Base-by-base conservation (phyloP, 805 yeast genomes). In the Suhomyces sp. region DNA sequence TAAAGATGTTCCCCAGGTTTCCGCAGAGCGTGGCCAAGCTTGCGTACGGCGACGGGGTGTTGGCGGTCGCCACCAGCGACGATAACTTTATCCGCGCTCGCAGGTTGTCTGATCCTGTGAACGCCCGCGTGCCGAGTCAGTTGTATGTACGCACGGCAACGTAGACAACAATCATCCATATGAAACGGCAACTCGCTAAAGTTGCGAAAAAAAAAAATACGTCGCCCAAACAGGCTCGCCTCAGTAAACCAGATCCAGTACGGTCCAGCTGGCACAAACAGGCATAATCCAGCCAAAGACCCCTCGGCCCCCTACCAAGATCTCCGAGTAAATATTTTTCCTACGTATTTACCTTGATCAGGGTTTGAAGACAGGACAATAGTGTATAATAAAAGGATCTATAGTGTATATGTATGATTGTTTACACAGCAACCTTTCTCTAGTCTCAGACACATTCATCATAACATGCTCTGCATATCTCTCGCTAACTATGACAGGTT, bases 51-150 rank as follows among this genome's bases (percentile, higher is more conserved):
- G 56, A 57, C 22, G 59, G 61, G 33, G 27, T 66, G 29, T 53
- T 76, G 40, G 77, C 73, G 2, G 67, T 73, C 4, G 80, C 71
- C 1, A 66, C 75, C 24, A 72, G 80, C 57, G 81, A 77, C 54
- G 81, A 78, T 52, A 62, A 68, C 23, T 78, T 62, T 59, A 74
- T 71, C 53, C 71, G 65, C 60, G 55, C 61, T 2, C 31, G 60
- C 22, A 48, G 59, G 26, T 48, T 57, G 24, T 54, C 58, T n/a
- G 58, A 55, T 24, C 52, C 50, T 19, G 48, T 41, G 12, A 49
- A 49, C 31, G 40, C 52, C 26, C 26, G 53, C 19, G 17, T 44
- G 2, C 55, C 58, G 9, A 54, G 57, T 44, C 50, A 45, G 47
- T 47, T 57, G 26, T 57, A 48, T 45, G 53, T 57, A 27, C 47